Percentiles rank a stretch among this genome's conserved stretches.
Conservation (phyloP, 768 basidiomycete genomes). For the Boletus rubroflammeus region DNA sequence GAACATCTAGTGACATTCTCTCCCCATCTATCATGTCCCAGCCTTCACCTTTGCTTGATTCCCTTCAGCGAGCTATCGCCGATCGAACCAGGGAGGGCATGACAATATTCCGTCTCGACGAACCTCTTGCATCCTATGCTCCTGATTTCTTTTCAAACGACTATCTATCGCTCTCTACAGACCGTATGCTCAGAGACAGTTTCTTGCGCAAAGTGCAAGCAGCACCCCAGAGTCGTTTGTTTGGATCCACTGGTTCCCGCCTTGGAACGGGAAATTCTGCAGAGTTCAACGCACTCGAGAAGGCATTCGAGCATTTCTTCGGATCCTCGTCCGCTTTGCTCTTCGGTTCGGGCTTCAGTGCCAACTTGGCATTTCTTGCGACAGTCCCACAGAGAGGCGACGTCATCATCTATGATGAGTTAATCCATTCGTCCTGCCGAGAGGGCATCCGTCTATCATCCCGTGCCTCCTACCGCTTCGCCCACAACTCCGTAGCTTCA, state of each 20-base stretch:
- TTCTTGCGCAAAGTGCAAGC: slow-evolving; percentile 32
- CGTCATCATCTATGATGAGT: slow-evolving; percentile 49
- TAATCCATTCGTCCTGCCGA: slow-evolving; percentile 49
- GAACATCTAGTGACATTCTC: too few relatives aligned
- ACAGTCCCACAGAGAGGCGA: slow-evolving; percentile 44
- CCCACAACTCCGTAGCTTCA: slow-evolving; percentile 42
- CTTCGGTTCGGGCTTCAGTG: slow-evolving; percentile 52
- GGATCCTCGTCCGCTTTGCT: slow-evolving; percentile 42
- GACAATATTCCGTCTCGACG: slow-evolving; percentile 11
- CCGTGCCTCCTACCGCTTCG: slow-evolving; percentile 33
- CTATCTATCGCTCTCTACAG: slow-evolving; percentile 45
- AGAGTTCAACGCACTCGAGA: slow-evolving; percentile 14
- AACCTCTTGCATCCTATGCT: slow-evolving; percentile 17
- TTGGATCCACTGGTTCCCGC: slow-evolving; percentile 51
- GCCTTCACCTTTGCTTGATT: slow-evolving; percentile 2
- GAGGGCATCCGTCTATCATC: slow-evolving; percentile 47
- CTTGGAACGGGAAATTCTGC: slow-evolving; percentile 40
- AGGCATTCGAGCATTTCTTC: slow-evolving; percentile 11
- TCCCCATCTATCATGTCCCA: slow-evolving; percentile 10
- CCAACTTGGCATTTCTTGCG: slow-evolving; percentile 48
- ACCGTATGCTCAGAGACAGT: slow-evolving; percentile 27
- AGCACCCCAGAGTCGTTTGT: slow-evolving; percentile 19
- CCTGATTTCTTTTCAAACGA: slow-evolving; percentile 47
- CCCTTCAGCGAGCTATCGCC: slow-evolving; percentile 16
- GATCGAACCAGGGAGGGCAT: slow-evolving; percentile 6